Evolutionary conservation across 495 filamentous ascomycete species (phyloP).

Genomic region (Annulohypoxylon maeteangense): DNA sequence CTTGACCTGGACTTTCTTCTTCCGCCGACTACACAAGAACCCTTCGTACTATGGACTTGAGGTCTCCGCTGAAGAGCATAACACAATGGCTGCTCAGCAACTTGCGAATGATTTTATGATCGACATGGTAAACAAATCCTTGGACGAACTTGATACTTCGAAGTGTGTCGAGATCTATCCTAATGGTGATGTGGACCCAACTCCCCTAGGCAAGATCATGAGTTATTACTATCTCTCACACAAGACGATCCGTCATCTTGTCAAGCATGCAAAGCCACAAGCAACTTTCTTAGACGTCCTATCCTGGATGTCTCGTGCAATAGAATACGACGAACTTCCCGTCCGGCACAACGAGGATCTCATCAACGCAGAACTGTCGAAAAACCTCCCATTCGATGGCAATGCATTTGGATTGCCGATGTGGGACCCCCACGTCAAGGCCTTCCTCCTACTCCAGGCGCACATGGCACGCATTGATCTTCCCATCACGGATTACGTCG

Average conservation of each 20-base stretch:
- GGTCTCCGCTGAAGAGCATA: constrained; percentile 93
- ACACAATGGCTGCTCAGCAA: constrained; percentile 83
- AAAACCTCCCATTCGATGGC: constrained; percentile 72
- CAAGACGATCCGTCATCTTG: constrained; percentile 88
- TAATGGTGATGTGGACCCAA: constrained; percentile 91
- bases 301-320: constrained; percentile 91
- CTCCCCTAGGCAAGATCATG: constrained; percentile 95
- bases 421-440: constrained; percentile 99
- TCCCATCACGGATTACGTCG: constrained; percentile 96
- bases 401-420: constrained; percentile 74
- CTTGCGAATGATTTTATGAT: constrained; percentile 93
- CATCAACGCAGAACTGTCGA: constrained; percentile 91
- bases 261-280: constrained; percentile 76
- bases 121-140: constrained; percentile 84
- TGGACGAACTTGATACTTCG: constrained; percentile 81
- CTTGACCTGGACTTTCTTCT: constrained; percentile 99
- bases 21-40: constrained; percentile 96
- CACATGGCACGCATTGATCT: constrained; percentile 93
- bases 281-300: constrained; percentile 88
- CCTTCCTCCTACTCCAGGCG: constrained; percentile 92
- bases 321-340: constrained; percentile 96
- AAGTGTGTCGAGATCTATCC: constrained; percentile 81
- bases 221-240: constrained; percentile 99
- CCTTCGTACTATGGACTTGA: constrained; percentile 97
- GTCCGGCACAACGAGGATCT: constrained; percentile 99